Percentiles rank a stretch among this genome's conserved stretches.
Conservation (phyloP, 2,329 filamentous ascomycete genomes). For the Aspergillus cejpii region DNA sequence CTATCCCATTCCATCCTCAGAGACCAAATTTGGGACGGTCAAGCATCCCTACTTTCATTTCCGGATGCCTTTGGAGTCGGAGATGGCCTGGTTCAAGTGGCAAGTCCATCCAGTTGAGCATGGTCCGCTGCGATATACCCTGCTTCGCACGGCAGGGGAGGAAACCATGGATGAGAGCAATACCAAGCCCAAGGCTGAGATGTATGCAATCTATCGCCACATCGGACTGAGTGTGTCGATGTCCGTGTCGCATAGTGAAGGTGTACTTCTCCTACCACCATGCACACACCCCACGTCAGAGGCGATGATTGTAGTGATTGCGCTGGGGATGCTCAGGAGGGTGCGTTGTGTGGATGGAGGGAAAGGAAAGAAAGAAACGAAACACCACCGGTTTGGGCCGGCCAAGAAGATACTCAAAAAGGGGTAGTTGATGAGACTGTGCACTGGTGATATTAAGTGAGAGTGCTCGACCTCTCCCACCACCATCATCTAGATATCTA, state of each 20-base stretch:
- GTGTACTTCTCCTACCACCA: conserved; percentile 1
- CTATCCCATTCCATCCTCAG: background rate
- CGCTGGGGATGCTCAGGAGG: background rate
- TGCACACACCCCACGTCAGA: background rate
- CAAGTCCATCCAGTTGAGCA: conserved; percentile 3
- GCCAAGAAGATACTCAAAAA: background rate
- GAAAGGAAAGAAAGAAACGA: background rate
- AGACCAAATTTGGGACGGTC: background rate
- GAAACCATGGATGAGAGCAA: background rate
- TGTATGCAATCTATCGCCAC: conserved; percentile 5
- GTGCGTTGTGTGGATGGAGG: background rate
- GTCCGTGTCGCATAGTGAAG: conserved; percentile 4
- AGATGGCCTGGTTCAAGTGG: background rate
- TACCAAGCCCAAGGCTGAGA: background rate
- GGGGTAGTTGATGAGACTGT: background rate
- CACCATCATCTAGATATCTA: no score
- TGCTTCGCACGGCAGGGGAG: background rate
- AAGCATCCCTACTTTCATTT: background rate
- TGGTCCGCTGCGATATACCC: conserved; percentile 5
- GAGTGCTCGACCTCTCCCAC: background rate
- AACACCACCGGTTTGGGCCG: background rate
- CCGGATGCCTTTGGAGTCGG: background rate
- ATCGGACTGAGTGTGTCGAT: conserved; percentile 2
- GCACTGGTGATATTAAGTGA: background rate
- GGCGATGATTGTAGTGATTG: background rate